Base-by-base conservation (phyloP, 2,329 filamentous ascomycete species). In the Sporothrix phasma region DNA sequence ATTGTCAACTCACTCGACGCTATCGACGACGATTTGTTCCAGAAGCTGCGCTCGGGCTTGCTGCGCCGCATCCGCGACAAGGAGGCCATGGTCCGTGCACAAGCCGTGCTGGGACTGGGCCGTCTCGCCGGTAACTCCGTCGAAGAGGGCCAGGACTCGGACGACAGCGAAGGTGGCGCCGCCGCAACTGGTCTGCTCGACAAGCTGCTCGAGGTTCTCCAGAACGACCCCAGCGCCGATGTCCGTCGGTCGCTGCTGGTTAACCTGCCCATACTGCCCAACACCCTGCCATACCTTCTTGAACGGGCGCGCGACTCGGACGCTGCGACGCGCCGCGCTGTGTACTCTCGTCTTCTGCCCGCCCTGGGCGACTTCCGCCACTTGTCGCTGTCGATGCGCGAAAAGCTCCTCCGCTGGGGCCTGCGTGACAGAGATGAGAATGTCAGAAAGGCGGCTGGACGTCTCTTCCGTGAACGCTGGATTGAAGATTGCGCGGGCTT, bases 351-450 rank as follows among this genome's bases (percentile, higher is more conserved):
- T 41, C 80, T 99, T 6, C 79, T 99, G 5, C 94, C 94, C 1
- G 89, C 89, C 0, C 79, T 99, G 0, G 94, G 92, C 13, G 94
- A 99, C 75, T 99, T 99, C 76, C 85, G 94, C 62, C 91, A 97
- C 76, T 78, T 99, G 61, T 96, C 92, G 11, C 81, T 99, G 26
- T 91, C 89, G 1, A 96, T 97, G 87, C 83, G 94, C 72, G 94
- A 99, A 75, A 97, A 97, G 75, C 81, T 99, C 37, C 82, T 99
- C 31, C 85, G 94, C 45, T 99, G 94, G 94, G 94, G 94, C 60
- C 79, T 99, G 46, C 86, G 92, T 45, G 94, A 99, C 73, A 85
- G 94, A 74, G 94, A 99, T 69, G 93, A 97, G 69, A 91, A 89
- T 69, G 94, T 99, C 13, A 86, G 92, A 61, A 96, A 96, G 74